phyloP scores from a whole-genome alignment of 257 asterid species.

The Solanum pinnatisectum region DNA sequence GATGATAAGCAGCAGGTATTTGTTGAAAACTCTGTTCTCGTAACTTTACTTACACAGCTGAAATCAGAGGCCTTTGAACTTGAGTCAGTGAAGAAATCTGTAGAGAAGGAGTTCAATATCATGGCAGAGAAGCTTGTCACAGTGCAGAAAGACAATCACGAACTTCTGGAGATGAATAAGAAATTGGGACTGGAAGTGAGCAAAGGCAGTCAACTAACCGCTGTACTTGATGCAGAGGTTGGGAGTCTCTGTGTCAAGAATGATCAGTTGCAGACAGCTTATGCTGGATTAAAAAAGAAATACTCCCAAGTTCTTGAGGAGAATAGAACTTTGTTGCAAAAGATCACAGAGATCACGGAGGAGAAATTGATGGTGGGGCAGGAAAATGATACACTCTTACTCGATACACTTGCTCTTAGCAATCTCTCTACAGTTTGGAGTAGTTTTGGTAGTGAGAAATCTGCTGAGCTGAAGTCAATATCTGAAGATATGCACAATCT shows the following conservation, averaged over 20 bases:
- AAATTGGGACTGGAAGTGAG: conserved; percentile 35
- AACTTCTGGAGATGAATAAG: conserved; percentile 47
- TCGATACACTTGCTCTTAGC: conserved; percentile 40
- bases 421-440: conserved; percentile 34
- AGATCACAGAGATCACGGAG: conserved; percentile 38
- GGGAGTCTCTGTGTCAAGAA: conserved; percentile 32
- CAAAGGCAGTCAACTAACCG: conserved; percentile 26
- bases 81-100: conserved; percentile 40
- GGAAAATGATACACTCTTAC: conserved; percentile 38
- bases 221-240: conserved; percentile 39
- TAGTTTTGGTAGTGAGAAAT: conserved; percentile 43
- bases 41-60: conserved; percentile 60
- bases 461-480: conserved; percentile 33
- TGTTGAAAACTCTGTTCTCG: conserved; percentile 73
- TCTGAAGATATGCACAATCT: conserved; percentile 41
- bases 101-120: conserved; percentile 42
- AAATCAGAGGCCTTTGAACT: conserved; percentile 55
- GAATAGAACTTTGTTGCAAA: conserved; percentile 40
- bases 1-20: conserved; percentile 55
- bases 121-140: conserved; percentile 41
- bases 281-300: conserved; percentile 30
- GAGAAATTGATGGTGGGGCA: conserved; percentile 47
- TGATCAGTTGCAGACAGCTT: conserved; percentile 37
- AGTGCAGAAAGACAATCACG: conserved; percentile 41
- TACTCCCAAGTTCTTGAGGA: conserved; percentile 44